Evolutionary conservation across 1,284 basidiomycete genomes (phyloP), one percentile per base, ranked within the genome.

Genomic region (Moesziomyces antarcticus): DNA sequence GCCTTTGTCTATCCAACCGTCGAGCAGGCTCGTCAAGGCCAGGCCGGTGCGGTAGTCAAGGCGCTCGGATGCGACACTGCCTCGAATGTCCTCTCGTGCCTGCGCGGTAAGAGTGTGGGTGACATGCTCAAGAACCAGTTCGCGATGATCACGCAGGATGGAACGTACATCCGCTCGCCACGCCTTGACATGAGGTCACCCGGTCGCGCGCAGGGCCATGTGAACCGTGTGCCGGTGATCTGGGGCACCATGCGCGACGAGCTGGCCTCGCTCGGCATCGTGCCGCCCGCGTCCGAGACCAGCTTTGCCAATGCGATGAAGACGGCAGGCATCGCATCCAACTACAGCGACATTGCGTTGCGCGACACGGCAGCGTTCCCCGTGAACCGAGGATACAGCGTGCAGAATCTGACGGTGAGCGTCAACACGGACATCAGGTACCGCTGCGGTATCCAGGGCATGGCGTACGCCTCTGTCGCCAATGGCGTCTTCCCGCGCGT

Each of bases 181-280:
- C 63, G 57, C 9, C 56, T 73, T 18, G 73, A 78, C 45, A 66
- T 75, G 58, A 54, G 69, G 40, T 25, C 37, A 5, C 62, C 69
- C 7, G 47, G 30, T 20, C 42, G 42, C 16, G 64, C 59, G 2
- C 30, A 45, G 9, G 63, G 70, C 5, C 59, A 67, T 44, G 70
- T 73, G 49, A 75, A 75, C 44, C 66, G 70, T 9, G 76, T 78
- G 2, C 74, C 74, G 13, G 58, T 76, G 14, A 62, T 79, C 33
- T 64, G 63, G 56, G 77, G 77, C 9, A 60, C 54, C 41, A 61
- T 75, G 68, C 65, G 77, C 10, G 77, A 80, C 58, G 77, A 79
- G 50, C 35, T 75, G 44, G 75, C 57, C 24, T 61, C 64, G n/a
- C 60, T 79, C 3, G 77, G 77, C 13, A 64, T 37, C 30, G 71